Percentiles rank a stretch among this genome's conserved stretches.
Conservation (phyloP, 139 green algal species). For the Tetradesmus lagerheimii region DNA sequence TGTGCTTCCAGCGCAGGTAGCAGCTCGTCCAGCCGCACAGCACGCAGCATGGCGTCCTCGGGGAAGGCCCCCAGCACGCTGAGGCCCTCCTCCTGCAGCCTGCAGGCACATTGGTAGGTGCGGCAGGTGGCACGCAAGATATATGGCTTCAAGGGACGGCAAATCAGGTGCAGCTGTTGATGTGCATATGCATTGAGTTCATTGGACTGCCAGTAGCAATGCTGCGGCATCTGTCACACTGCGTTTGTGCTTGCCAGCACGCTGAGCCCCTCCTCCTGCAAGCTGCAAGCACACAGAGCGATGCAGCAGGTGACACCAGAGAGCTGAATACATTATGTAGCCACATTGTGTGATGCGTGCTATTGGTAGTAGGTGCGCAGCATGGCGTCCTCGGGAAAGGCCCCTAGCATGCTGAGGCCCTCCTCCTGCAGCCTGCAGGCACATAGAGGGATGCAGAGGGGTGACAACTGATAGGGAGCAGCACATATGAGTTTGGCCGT, state of each 20-base stretch:
- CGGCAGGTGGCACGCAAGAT: background rate
- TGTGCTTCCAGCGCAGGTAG: constrained; percentile 57
- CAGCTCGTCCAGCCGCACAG: constrained; percentile 80
- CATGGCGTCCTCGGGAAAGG: constrained; percentile 67
- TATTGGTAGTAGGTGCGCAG: too few species aligned
- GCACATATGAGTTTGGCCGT: too few species aligned
- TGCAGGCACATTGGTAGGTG: background rate
- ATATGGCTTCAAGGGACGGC: too few species aligned
- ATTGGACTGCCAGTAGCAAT: background rate
- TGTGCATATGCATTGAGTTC: background rate
- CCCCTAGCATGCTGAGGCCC: constrained; percentile 62
- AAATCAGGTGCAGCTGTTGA: background rate
- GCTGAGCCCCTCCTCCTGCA: too few species aligned
- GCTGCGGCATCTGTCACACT: too few species aligned
- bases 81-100: constrained; percentile 54
- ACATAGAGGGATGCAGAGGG: background rate
- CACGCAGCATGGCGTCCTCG: constrained; percentile 63
- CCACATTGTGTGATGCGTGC: too few species aligned
- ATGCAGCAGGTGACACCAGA: too few species aligned
- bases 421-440: background rate
- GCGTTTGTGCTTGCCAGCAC: too few species aligned
- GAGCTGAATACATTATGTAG: too few species aligned
- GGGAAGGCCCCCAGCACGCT: constrained; percentile 74
- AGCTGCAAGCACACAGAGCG: too few species aligned
- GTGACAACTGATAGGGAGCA: too few species aligned